These are phyloP conservation scores for Teratosphaeria pseudoeucalypti DNA, from an alignment of 2,329 filamentous ascomycete species.

Conservation along the genomic window DNA sequence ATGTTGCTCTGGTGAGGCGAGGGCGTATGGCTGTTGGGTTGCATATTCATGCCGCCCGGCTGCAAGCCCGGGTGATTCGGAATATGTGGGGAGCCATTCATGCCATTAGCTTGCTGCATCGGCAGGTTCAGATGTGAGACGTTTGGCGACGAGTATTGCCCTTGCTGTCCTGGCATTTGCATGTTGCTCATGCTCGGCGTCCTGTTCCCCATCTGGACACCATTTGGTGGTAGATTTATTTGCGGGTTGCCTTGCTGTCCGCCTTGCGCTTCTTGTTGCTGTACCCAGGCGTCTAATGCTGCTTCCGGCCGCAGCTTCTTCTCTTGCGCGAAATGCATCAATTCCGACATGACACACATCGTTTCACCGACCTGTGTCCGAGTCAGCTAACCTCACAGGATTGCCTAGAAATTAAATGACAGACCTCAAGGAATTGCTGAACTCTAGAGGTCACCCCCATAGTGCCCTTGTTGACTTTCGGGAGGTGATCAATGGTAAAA, in stretches of 20 bases:
- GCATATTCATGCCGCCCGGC: slow-evolving; percentile 14
- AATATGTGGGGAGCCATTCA: slow-evolving; percentile 39
- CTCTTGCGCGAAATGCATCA: slow-evolving; percentile 48
- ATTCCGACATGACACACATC: slow-evolving; percentile 51
- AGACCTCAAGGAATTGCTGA: slow-evolving; percentile 53
- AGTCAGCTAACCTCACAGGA: slow-evolving; percentile 1
- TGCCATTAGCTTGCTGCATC: slow-evolving; percentile 38
- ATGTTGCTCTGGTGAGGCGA: slow-evolving; percentile 35
- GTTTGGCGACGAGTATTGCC: slow-evolving; percentile 46
- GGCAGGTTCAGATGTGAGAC: slow-evolving; percentile 44
- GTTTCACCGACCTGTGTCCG: slow-evolving; percentile 50
- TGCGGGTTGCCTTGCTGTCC: slow-evolving; percentile 27
- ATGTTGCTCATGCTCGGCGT: slow-evolving; percentile 27
- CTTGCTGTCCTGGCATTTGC: slow-evolving; percentile 19
- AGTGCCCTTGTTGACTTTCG: slow-evolving; percentile 36
- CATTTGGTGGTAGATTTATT: slow-evolving; percentile 37
- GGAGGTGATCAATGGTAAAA: slow-evolving; percentile 36
- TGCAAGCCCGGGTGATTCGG: slow-evolving; percentile 9
- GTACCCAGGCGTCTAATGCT: slow-evolving; percentile 45
- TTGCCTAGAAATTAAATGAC: slow-evolving; percentile 5
- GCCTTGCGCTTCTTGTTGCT: slow-evolving; percentile 28
- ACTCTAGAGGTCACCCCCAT: slow-evolving; percentile 48
- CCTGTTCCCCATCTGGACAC: slow-evolving; percentile 16
- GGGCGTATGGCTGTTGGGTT: slow-evolving; percentile 30
- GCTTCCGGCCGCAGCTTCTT: slow-evolving; percentile 44